Base-by-base conservation (phyloP, 2,329 filamentous ascomycete genomes). In the Phaeoacremonium minimum region DNA sequence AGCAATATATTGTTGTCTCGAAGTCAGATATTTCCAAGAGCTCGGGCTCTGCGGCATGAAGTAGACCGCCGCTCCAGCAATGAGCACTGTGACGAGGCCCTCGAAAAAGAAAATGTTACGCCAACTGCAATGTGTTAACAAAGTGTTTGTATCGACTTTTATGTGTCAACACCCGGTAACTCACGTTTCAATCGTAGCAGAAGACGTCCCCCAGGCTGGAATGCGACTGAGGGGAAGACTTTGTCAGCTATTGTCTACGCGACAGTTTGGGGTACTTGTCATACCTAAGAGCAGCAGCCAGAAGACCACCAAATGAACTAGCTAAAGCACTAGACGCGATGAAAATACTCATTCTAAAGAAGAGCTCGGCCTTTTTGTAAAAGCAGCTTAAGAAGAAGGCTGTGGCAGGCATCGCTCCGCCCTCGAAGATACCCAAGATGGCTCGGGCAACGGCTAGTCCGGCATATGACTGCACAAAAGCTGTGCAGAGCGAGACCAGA, bases 61-160 rank as follows among this genome's bases (percentile, higher is more conserved):
- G 26, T 18, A 38, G 6, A 18, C 30, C 15, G 31, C 22, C 4
- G 4, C 20, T n/a, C 22, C 3, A 15, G 36, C 36, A n/a, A 38
- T 19, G 31, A 38, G 22, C 17, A 38, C 34, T 11, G 36, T 38
- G 20, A 35, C 7, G 17, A 38, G 36, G 15, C 36, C 36, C 17
- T 38, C 36, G 32, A 38, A 38, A 28, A 38, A 38, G 31, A 38
- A 38, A 32, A 38, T 38, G 31, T 38, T 38, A 26, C 36, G 36
- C 36, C 32, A 38, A n/a, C 30, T 34, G 18, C n/a, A n/a, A n/a
- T n/a, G n/a, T n/a, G n/a, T n/a, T n/a, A n/a, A n/a, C 13, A 9
- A n/a, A 31, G n/a, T n/a, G n/a, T n/a, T n/a, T n/a, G n/a, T n/a
- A n/a, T n/a, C n/a, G n/a, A n/a, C n/a, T n/a, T n/a, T n/a, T n/a